A percentile compares a stretch with the other conserved stretches of the same genome.
These are phyloP conservation scores for Yarrowia phangngaensis DNA, from an alignment of 805 yeast species.

Conservation along the genomic window DNA sequence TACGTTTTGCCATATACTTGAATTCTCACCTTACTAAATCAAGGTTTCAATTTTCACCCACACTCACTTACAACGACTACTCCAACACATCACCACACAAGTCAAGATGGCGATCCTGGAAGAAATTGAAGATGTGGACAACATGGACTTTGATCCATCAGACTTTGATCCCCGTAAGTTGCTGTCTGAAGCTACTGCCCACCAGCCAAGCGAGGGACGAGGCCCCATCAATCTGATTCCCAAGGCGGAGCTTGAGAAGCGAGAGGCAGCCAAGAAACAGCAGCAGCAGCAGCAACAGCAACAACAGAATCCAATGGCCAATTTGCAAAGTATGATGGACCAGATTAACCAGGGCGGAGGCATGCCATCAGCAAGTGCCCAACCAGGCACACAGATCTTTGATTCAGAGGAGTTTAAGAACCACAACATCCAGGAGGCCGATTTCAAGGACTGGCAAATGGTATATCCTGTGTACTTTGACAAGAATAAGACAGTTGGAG, in stretches of 20 bases:
- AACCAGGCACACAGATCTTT: constrained; percentile 28
- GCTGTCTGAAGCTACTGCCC: constrained; percentile 33
- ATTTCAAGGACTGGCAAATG: constrained; percentile 62
- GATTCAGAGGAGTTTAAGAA: constrained; percentile 46
- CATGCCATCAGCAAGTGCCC: constrained; percentile 28
- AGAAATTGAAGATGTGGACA: constrained; percentile 69
- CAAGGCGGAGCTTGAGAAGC: constrained; percentile 29
- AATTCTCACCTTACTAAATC: background rate
- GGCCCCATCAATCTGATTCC: constrained; percentile 18
- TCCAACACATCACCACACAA: background rate
- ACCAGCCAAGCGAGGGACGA: constrained; percentile 25
- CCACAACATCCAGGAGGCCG: constrained; percentile 50
- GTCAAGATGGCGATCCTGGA: constrained; percentile 39
- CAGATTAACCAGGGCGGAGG: constrained; percentile 23
- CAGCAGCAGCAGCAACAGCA: constrained; percentile 29
- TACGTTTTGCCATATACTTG: no score
- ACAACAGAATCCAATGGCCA: constrained; percentile 27
- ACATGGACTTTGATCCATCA: constrained; percentile 89
- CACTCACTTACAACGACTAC: no score
- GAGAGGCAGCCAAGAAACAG: constrained; percentile 13
- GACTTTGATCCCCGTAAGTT: constrained; percentile 67
- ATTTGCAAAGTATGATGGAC: constrained; percentile 28
- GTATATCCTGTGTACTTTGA: constrained; percentile 94
- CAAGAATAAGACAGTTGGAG: constrained; percentile 60
- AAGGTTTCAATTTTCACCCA: constrained; percentile 20